phyloP scores from a whole-genome alignment of 176 grass and related monocot species.

The Tuctoria greenei region DNA sequence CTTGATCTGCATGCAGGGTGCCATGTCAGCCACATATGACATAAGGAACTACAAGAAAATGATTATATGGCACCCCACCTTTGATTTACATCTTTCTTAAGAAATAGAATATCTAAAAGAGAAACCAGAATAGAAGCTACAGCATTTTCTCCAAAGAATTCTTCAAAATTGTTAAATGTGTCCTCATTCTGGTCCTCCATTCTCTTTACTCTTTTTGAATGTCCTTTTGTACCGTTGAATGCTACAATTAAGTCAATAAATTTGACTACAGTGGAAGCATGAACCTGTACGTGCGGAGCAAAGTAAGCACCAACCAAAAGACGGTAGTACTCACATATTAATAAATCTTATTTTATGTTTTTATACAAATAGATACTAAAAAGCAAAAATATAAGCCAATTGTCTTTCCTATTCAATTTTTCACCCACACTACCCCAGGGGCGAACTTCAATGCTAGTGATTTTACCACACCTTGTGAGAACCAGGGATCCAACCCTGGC shows the following conservation, averaged over 20 bases:
- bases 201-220: slow-evolving; percentile 63
- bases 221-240: slow-evolving; percentile 31
- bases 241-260: slow-evolving; percentile 65
- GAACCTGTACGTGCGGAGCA: slow-evolving; percentile 59
- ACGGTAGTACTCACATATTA: background rate
- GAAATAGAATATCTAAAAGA: slow-evolving; percentile 79
- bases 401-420: background rate
- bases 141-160: slow-evolving; percentile 60
- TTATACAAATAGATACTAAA: background rate
- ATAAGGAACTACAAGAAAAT: background rate
- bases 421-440: no score
- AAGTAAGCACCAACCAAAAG: slow-evolving; percentile 17
- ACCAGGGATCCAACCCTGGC: no score
- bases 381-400: background rate
- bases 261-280: slow-evolving; percentile 53
- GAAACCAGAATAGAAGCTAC: slow-evolving; percentile 53
- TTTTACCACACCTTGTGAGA: no score
- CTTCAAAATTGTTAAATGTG: slow-evolving; percentile 32
- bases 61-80: slow-evolving; percentile 44
- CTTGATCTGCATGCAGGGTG: slow-evolving; percentile 39
- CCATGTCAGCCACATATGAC: slow-evolving; percentile 5
- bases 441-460: no score
- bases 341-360: background rate
- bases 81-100: slow-evolving; percentile 78
- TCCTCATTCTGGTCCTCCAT: slow-evolving; percentile 39